Evolutionary conservation across 2,329 filamentous ascomycete species (phyloP).

Genomic region (Purpureocillium takamizusanense): DNA sequence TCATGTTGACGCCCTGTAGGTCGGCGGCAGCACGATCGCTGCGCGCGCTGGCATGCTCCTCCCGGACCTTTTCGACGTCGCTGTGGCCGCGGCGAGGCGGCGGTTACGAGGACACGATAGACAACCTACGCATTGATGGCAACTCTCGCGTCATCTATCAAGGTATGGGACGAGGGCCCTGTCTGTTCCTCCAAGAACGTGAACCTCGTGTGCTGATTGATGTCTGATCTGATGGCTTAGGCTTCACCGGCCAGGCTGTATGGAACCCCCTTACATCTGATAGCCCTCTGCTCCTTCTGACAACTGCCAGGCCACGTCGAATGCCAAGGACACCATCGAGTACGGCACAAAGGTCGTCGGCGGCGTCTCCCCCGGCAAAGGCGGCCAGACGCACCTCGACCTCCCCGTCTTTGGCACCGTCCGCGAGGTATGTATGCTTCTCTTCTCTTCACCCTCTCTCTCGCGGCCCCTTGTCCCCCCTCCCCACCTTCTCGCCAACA

Average conservation of each 20-base stretch:
- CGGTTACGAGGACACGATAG: conserved; percentile 18
- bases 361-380: conserved; percentile 28
- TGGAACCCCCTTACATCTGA: conserved; percentile 1
- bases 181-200: too few species aligned
- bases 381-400: conserved; percentile 19
- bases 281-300: too few species aligned
- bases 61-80: too few species aligned
- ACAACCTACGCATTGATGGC: conserved; percentile 16
- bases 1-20: too few species aligned
- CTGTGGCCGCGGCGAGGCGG: neutral
- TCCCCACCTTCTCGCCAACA: neutral
- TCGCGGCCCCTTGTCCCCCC: neutral
- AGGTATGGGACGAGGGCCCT: too few species aligned
- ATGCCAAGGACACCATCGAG: conserved; percentile 26
- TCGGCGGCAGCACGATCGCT: too few species aligned
- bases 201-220: too few species aligned
- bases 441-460: neutral
- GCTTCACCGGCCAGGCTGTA: conserved; percentile 29
- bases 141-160: conserved; percentile 26
- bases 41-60: too few species aligned
- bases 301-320: conserved; percentile 22
- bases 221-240: too few species aligned
- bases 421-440: conserved; percentile 14
- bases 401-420: conserved; percentile 27
- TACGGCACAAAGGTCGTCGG: conserved; percentile 29